Evolutionary conservation across 805 yeast genomes (phyloP), one percentile per base, ranked within the genome.

Genomic region (Myxozyma sirexii): DNA sequence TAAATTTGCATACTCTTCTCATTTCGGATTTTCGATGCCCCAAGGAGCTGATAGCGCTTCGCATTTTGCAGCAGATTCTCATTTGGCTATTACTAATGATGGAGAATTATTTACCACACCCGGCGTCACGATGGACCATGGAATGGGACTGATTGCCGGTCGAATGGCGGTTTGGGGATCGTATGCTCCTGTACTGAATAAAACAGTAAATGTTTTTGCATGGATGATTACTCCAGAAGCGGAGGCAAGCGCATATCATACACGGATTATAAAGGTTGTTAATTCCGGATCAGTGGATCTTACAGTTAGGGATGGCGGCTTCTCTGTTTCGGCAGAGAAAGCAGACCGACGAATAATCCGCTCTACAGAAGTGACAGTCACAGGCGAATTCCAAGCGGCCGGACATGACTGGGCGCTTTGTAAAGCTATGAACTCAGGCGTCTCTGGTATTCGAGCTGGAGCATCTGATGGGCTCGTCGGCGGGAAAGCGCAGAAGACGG

Each of bases 1-100:
- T 57, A 68, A 68, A 55, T 67, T 67, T 54, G 70, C 68, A n/a
- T 68, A 68, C 47, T 64, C 68, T 12, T 42, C 68, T 1, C 27
- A 62, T 21, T 68, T 66, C 48, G 70, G 67, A 7, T 66, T 68
- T 53, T 57, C 67, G 27, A 56, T 67, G 19, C 63, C 67, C 47
- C 49, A 56, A 33, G 57, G 57, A 24, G 31, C 17, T 17, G 50
- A 55, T 1, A 17, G 47, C 17, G 59, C 65, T 23, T 19, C 51
- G 4, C 56, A 51, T 27, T 57, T 65, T 38, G 66, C 57, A 6
- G 61, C 60, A 21, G 70, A 67, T 53, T 64, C 35, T 38, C 63
- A 59, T 64, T 37, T 67, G 19, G 70, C 63, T 3, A 56, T 68
- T 37, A 45, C 64, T 15, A 64, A 59, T 13, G 71, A 68, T 49